Conservation (phyloP, 2,329 filamentous ascomycete species). For the Salinomyces thailandicus region DNA sequence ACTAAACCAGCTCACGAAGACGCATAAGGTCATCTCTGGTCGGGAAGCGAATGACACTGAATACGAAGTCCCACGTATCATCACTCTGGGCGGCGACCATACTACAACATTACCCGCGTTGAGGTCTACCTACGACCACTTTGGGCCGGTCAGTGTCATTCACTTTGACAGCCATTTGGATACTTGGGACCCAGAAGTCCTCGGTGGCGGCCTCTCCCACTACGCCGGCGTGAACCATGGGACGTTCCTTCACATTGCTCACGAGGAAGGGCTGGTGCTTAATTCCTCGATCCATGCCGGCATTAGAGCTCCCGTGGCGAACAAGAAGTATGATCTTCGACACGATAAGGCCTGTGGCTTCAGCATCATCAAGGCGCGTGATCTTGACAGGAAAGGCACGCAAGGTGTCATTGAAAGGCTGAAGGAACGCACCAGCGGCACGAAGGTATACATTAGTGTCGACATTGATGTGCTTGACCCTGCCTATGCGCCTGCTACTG, state of each 20-base stretch:
- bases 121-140: conserved; percentile 39
- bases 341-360: conserved; percentile 53
- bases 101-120: conserved; percentile 45
- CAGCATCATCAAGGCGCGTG: conserved; percentile 45
- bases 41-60: conserved; percentile 35
- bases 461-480: conserved; percentile 50
- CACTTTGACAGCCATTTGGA: conserved; percentile 47
- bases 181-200: conserved; percentile 46
- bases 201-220: conserved; percentile 49
- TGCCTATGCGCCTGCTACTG: conserved; percentile 45
- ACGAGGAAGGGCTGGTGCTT: conserved; percentile 49
- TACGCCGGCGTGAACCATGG: conserved; percentile 53
- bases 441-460: conserved; percentile 46
- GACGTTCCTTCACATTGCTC: conserved; percentile 52
- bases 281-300: conserved; percentile 54
- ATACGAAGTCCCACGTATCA: conserved; percentile 39
- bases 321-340: conserved; percentile 40
- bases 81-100: conserved; percentile 47
- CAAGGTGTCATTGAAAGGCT: conserved; percentile 39
- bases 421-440: conserved; percentile 41
- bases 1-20: conserved; percentile 42
- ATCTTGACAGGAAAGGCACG: conserved; percentile 41
- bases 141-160: conserved; percentile 47
- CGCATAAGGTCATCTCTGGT: conserved; percentile 42
- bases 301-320: conserved; percentile 45